A percentile compares a stretch with the other conserved stretches of the same genome.
Conservation (phyloP, 1,139 yeast genomes). For the Hyphopichia pseudoburtonii region DNA sequence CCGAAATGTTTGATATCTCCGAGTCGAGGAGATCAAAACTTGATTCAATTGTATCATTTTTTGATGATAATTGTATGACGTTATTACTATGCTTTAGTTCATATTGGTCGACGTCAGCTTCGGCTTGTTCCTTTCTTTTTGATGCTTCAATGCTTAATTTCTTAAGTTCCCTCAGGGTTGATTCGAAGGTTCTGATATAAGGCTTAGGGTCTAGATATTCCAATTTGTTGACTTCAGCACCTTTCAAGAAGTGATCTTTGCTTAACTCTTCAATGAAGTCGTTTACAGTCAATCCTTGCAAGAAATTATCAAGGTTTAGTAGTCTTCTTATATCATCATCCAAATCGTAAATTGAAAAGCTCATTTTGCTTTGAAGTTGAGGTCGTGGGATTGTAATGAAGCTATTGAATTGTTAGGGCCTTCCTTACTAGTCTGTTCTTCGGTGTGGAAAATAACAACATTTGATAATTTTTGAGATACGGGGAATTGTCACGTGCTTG, state of each 20-base stretch:
- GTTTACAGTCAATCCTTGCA: constrained; percentile 67
- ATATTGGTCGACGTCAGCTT: constrained; percentile 56
- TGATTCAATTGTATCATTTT: constrained; percentile 42
- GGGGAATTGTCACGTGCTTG: too few relatives aligned
- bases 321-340: constrained; percentile 72
- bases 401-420: too few relatives aligned
- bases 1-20: constrained; percentile 58
- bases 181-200: constrained; percentile 88
- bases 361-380: too few relatives aligned
- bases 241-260: constrained; percentile 60
- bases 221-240: constrained; percentile 54
- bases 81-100: constrained; percentile 70
- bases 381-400: too few relatives aligned
- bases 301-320: constrained; percentile 69
- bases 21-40: constrained; percentile 60
- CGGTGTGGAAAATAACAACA: too few relatives aligned
- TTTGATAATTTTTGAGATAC: too few relatives aligned
- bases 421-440: too few relatives aligned
- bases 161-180: constrained; percentile 72
- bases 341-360: constrained; percentile 51
- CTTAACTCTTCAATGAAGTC: constrained; percentile 85
- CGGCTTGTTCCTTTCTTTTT: constrained; percentile 47
- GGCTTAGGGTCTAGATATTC: constrained; percentile 87
- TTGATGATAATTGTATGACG: constrained; percentile 55
- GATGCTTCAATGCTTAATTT: constrained; percentile 56